Conservation (phyloP, 2,329 filamentous ascomycete species). For the Pseudonectria foliicola region DNA sequence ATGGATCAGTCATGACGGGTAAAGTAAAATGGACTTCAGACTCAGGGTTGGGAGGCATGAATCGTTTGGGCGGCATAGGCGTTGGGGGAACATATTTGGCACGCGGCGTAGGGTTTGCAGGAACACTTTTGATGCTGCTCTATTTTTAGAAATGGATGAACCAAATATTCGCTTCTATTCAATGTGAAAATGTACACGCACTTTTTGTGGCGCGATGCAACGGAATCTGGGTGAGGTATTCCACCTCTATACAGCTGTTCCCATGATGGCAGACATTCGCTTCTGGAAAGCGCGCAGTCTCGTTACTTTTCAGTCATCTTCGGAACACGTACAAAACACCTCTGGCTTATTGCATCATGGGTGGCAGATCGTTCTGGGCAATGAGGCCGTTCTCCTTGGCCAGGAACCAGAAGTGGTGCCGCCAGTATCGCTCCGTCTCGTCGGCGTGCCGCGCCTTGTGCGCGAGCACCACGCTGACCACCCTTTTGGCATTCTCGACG, state of each 20-base stretch:
- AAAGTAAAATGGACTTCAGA: too few species aligned
- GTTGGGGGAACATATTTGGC: background rate
- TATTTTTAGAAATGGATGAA: too few species aligned
- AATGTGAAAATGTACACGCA: conserved; percentile 10
- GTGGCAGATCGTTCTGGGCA: conserved; percentile 14
- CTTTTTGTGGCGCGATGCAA: conserved; percentile 6
- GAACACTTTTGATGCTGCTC: background rate
- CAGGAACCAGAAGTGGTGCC: conserved; percentile 44
- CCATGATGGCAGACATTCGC: background rate
- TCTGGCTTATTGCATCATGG: background rate
- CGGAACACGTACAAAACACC: background rate
- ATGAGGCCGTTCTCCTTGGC: conserved; percentile 35
- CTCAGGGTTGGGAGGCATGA: too few species aligned
- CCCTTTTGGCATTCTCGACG: conserved; percentile 21
- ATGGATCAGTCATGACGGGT: conserved; percentile 24
- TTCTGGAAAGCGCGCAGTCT: background rate
- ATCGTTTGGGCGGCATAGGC: too few species aligned
- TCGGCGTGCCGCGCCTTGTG: conserved; percentile 20
- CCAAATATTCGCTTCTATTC: conserved; percentile 1
- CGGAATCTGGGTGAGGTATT: conserved; percentile 12
- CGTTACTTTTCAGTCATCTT: background rate
- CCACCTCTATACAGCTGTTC: conserved; percentile 7
- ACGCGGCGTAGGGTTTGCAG: conserved; percentile 7
- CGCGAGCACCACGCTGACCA: conserved; percentile 26
- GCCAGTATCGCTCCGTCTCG: conserved; percentile 32